phyloP scores from a whole-genome alignment of 176 grass and related monocot species.

The Oryza glaberrima region DNA sequence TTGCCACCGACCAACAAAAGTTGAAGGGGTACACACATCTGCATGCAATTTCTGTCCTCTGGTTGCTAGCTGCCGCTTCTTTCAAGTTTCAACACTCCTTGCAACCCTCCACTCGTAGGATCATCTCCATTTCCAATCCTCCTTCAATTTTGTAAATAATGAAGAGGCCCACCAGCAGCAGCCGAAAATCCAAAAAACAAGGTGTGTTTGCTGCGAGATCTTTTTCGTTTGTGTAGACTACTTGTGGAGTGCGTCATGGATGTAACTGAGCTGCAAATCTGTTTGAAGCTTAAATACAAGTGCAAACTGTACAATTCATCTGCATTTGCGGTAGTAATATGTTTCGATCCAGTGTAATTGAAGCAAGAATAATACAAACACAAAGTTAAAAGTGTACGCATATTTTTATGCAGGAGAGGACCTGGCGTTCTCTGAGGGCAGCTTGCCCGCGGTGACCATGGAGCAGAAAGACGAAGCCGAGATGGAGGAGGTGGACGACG shows the following conservation, averaged over 20 bases:
- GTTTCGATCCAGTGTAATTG: not conserved
- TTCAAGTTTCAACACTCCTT: not conserved
- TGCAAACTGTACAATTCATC: not conserved
- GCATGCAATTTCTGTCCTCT: not conserved
- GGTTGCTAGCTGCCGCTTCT: not conserved
- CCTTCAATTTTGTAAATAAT: conserved; percentile 23
- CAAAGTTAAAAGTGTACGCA: not conserved
- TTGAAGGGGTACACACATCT: not conserved
- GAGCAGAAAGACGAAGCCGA: conserved; percentile 46
- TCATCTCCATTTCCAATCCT: conserved; percentile 26
- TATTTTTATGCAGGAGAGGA: conserved; percentile 36
- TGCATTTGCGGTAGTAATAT: not conserved
- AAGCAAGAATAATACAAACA: not conserved
- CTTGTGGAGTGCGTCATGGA: conserved; percentile 7
- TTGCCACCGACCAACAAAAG: conserved; percentile 36
- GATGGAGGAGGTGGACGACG: conserved; percentile 47
- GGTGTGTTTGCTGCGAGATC: conserved; percentile 28
- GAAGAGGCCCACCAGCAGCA: conserved; percentile 30
- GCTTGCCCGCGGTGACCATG: conserved; percentile 9
- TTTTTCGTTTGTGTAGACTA: not conserved
- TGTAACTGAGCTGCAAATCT: not conserved
- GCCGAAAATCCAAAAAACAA: conserved; percentile 36
- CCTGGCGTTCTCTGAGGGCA: conserved; percentile 26
- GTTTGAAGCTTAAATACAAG: conserved; percentile 10
- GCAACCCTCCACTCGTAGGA: conserved; percentile 7